Conservation (phyloP, 345 rosid genomes). For the Eucalyptus erythrocorys region DNA sequence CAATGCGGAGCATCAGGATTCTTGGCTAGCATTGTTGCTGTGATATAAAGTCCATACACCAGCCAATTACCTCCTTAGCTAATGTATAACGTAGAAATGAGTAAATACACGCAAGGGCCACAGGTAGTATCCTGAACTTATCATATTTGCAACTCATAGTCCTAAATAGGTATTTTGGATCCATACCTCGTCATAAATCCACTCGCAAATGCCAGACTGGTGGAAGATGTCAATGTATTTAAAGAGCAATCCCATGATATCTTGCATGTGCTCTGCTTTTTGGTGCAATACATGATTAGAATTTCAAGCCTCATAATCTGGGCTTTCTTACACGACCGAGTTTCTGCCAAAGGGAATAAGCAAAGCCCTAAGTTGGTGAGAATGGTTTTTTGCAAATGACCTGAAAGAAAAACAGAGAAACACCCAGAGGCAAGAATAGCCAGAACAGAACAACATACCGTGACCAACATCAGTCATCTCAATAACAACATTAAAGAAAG, state of each 20-base stretch:
- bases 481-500: conserved; percentile 55
- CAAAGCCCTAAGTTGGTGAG: neutral
- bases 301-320: neutral
- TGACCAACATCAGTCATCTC: conserved; percentile 83
- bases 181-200: conserved; percentile 97
- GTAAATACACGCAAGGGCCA: neutral
- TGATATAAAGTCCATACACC: neutral
- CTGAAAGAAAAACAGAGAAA: neutral
- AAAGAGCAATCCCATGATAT: conserved; percentile 67
- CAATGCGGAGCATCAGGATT: neutral
- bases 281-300: neutral
- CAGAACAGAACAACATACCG: conserved; percentile 27
- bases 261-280: conserved; percentile 70
- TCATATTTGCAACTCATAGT: neutral
- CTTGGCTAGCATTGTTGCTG: neutral
- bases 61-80: neutral
- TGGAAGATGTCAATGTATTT: conserved; percentile 64
- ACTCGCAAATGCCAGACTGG: conserved; percentile 67
- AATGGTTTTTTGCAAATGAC: neutral
- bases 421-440: neutral
- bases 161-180: neutral
- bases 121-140: neutral
- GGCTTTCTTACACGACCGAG: neutral
- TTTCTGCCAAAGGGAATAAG: neutral
- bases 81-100: neutral